These are phyloP conservation scores for Ogataea zsoltii DNA, from an alignment of 805 yeast genomes.

Conservation along the genomic window DNA sequence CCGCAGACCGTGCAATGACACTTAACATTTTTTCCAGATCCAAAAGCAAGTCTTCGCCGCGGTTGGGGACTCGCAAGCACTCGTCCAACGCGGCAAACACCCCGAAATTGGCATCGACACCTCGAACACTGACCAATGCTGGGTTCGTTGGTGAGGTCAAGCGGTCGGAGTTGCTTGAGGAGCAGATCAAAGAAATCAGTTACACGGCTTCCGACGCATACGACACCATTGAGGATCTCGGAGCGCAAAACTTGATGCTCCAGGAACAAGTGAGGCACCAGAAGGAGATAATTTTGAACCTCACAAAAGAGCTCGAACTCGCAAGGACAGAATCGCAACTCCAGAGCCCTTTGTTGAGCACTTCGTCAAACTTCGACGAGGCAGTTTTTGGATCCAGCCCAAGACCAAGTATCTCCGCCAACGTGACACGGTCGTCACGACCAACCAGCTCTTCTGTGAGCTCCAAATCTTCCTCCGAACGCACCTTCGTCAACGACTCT, in stretches of 20 bases:
- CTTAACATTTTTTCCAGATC: slow-evolving; percentile 11
- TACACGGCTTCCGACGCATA: slow-evolving; percentile 29
- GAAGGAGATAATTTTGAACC: slow-evolving; percentile 25
- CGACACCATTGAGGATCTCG: slow-evolving; percentile 29
- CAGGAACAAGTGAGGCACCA: slow-evolving; percentile 30
- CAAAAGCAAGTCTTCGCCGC: slow-evolving; percentile 10
- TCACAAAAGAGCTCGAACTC: slow-evolving; percentile 25
- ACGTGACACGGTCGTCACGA: neutral
- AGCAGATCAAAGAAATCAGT: slow-evolving; percentile 24
- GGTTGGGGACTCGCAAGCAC: neutral
- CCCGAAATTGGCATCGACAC: slow-evolving; percentile 12
- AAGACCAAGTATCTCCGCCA: slow-evolving; percentile 1
- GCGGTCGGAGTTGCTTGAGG: slow-evolving; percentile 13
- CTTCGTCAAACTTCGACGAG: neutral
- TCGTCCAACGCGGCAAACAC: neutral
- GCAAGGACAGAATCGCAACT: neutral
- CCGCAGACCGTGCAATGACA: slow-evolving; percentile 1
- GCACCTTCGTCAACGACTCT: slow-evolving; percentile 13
- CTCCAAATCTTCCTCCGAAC: slow-evolving; percentile 14
- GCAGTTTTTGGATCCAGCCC: slow-evolving; percentile 7
- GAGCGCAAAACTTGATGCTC: slow-evolving; percentile 22
- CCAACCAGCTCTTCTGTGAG: slow-evolving; percentile 11
- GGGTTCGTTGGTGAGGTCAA: slow-evolving; percentile 26
- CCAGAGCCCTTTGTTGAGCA: slow-evolving; percentile 4
- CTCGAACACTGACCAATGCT: slow-evolving; percentile 14